phyloP scores from a whole-genome alignment of 2,329 filamentous ascomycete genomes.

The Sclerotinia borealis region DNA sequence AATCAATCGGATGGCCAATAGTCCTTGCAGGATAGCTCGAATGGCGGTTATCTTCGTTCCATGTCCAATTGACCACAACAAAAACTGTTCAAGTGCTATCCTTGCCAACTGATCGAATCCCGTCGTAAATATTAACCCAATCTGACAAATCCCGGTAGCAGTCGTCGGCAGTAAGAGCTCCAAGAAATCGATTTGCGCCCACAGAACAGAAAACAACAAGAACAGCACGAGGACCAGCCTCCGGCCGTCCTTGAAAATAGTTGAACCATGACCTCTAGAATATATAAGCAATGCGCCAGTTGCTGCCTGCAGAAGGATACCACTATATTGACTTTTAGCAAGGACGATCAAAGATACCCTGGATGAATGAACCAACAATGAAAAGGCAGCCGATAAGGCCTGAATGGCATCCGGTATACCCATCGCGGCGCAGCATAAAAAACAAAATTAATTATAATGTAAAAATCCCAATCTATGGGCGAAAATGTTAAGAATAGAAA shows the following conservation, averaged over 20 bases:
- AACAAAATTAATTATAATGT: constrained; percentile 21
- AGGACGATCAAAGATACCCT: background rate
- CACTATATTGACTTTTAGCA: constrained; percentile 26
- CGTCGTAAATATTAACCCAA: constrained; percentile 28
- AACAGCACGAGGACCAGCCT: constrained; percentile 36
- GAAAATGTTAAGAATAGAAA: constrained; percentile 23
- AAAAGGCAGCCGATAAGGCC: constrained; percentile 32
- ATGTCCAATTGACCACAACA: constrained; percentile 32
- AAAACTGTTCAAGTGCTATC: constrained; percentile 30
- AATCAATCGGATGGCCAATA: constrained; percentile 27
- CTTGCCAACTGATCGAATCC: constrained; percentile 32
- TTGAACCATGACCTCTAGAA: constrained; percentile 29
- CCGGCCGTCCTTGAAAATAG: constrained; percentile 32
- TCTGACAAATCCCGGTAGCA: constrained; percentile 24
- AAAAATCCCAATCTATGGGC: constrained; percentile 32
- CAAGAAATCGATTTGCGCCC: constrained; percentile 31
- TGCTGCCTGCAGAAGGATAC: constrained; percentile 31
- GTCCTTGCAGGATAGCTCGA: constrained; percentile 26
- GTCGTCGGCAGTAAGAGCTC: constrained; percentile 27
- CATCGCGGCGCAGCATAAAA: constrained; percentile 25
- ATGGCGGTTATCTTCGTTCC: constrained; percentile 26
- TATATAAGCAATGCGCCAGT: constrained; percentile 29
- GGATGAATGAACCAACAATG: constrained; percentile 26
- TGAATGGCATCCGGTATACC: constrained; percentile 29
- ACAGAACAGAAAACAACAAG: constrained; percentile 31